phyloP scores from a whole-genome alignment of 164 flowering plant species.

The Sextonia rubra region DNA sequence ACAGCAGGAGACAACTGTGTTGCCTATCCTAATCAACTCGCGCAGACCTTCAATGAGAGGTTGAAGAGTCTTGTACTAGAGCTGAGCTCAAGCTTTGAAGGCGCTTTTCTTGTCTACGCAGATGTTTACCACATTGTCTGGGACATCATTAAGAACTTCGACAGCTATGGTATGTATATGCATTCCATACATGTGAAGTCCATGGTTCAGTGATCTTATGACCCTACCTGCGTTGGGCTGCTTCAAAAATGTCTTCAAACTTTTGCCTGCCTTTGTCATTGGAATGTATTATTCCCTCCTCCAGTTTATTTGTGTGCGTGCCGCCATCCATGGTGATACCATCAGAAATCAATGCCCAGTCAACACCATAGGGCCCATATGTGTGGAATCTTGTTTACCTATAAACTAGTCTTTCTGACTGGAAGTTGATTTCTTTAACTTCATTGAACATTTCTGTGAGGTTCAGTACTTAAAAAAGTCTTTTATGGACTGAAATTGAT shows the following conservation, averaged over 20 bases:
- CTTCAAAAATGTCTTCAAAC: too few species aligned
- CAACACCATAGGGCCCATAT: too few species aligned
- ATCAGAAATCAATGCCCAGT: too few species aligned
- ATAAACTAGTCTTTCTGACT: not conserved
- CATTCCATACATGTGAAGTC: not conserved
- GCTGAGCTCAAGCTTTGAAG: slow-evolving; percentile 32
- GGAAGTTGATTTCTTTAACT: not conserved
- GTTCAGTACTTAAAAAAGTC: not conserved
- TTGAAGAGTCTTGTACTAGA: slow-evolving; percentile 39
- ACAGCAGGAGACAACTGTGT: slow-evolving; percentile 40
- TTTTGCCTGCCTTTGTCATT: not conserved
- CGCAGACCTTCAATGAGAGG: slow-evolving; percentile 39
- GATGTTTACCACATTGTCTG: slow-evolving; percentile 45
- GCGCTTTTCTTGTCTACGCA: slow-evolving; percentile 46
- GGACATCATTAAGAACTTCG: slow-evolving; percentile 43
- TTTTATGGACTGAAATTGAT: not conserved
- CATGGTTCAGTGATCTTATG: not conserved
- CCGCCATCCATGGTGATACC: too few species aligned
- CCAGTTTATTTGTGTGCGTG: not conserved
- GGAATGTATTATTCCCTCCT: not conserved
- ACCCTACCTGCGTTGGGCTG: not conserved
- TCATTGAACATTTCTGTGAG: not conserved
- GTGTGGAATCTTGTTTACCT: too few species aligned
- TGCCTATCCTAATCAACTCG: slow-evolving; percentile 44
- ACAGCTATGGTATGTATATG: slow-evolving; percentile 41